Evolutionary conservation across 306 rosid species (phyloP).

Genomic region (Acacia crassicarpa): DNA sequence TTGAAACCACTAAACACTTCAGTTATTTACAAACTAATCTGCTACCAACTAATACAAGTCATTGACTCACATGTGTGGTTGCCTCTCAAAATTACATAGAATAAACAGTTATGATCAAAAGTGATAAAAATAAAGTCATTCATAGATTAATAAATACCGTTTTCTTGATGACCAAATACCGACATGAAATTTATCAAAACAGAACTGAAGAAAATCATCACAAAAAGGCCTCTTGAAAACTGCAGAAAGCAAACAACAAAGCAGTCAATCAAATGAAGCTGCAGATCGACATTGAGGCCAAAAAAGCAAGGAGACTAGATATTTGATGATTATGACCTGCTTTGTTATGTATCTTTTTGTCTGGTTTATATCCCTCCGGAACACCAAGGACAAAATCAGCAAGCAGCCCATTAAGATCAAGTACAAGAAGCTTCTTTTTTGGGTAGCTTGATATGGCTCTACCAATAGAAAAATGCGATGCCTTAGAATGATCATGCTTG

Average conservation of each 20-base stretch:
- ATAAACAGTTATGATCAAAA: slow-evolving; percentile 19
- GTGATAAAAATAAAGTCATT: slow-evolving; percentile 27
- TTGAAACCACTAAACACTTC: neutral
- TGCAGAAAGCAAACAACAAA: slow-evolving; percentile 36
- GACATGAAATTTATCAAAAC: slow-evolving; percentile 81
- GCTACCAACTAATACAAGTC: neutral
- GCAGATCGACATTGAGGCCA: slow-evolving; percentile 19
- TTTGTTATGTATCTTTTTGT: slow-evolving; percentile 43
- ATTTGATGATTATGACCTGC: slow-evolving; percentile 52
- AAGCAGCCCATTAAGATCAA: slow-evolving; percentile 90
- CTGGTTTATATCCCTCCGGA: slow-evolving; percentile 33
- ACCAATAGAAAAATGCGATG: slow-evolving; percentile 32
- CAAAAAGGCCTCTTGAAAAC: slow-evolving; percentile 93
- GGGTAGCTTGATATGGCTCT: slow-evolving; percentile 37
- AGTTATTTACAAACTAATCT: neutral
- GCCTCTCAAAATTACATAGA: slow-evolving; percentile 24
- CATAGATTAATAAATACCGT: slow-evolving; percentile 53
- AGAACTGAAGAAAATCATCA: slow-evolving; percentile 75
- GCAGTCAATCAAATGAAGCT: slow-evolving; percentile 27
- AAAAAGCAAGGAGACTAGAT: slow-evolving; percentile 12
- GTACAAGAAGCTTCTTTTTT: slow-evolving; percentile 84
- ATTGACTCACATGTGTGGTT: neutral
- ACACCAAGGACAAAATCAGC: slow-evolving; percentile 58
- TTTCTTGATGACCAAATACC: slow-evolving; percentile 94
- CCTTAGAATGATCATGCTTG: slow-evolving; percentile 27